phyloP scores from a whole-genome alignment of 257 asterid genomes.

The Paulownia fortunei region DNA sequence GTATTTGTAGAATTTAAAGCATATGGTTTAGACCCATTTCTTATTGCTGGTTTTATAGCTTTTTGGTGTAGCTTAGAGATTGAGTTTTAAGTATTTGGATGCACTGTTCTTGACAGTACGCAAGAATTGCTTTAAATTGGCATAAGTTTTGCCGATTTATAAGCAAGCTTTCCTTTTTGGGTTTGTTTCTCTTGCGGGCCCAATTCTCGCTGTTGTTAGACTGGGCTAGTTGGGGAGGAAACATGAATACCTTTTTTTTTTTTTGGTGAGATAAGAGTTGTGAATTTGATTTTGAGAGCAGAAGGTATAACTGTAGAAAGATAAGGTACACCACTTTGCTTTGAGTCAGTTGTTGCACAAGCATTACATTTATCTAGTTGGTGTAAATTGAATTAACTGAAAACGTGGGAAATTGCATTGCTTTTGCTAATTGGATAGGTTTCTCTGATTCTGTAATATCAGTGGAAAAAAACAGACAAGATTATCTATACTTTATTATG shows the following conservation, averaged over 20 bases:
- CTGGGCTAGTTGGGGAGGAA: neutral
- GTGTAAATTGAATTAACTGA: neutral
- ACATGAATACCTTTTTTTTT: too few relatives aligned
- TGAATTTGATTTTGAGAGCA: conserved; percentile 8
- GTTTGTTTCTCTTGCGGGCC: neutral
- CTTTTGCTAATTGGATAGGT: neutral
- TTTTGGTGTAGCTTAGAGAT: neutral
- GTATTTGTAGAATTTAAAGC: neutral
- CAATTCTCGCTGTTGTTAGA: neutral
- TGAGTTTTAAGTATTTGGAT: neutral
- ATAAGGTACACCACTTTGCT: neutral
- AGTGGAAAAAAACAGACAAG: neutral
- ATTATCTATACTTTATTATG: neutral
- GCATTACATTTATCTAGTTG: conserved; percentile 6
- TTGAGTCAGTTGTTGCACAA: neutral
- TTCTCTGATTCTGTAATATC: neutral
- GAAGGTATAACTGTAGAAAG: neutral
- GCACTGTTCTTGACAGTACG: neutral
- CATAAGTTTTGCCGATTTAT: neutral
- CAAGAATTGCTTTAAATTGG: neutral
- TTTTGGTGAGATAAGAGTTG: neutral
- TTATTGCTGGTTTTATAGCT: neutral
- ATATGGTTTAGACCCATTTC: neutral
- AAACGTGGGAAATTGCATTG: neutral
- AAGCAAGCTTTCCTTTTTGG: neutral